phyloP scores from a whole-genome alignment of 805 yeast genomes.

The Yarrowia sp. region DNA sequence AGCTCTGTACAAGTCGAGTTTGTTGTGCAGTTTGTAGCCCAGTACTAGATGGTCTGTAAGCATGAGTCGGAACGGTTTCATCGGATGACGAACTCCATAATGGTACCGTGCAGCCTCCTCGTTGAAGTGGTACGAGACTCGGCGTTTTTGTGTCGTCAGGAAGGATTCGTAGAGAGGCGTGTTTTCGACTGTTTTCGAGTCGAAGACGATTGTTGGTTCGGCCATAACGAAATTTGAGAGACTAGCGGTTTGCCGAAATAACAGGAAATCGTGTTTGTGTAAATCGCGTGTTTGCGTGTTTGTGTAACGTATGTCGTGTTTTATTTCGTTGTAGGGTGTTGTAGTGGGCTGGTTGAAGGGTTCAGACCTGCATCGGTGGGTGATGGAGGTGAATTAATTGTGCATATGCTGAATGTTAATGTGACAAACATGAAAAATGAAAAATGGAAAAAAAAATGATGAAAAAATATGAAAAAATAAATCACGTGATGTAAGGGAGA shows the following conservation, averaged over 20 bases:
- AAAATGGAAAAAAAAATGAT: not conserved
- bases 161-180: slow-evolving; percentile 51
- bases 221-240: slow-evolving; percentile 23
- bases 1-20: slow-evolving; percentile 87
- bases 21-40: slow-evolving; percentile 78
- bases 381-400: slow-evolving; percentile 18
- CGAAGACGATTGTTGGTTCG: slow-evolving; percentile 44
- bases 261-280: not conserved
- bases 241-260: not conserved
- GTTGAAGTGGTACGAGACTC: slow-evolving; percentile 84
- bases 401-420: not conserved
- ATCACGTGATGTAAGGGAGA: not conserved
- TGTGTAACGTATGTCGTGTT: not conserved
- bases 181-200: slow-evolving; percentile 43
- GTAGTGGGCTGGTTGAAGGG: not conserved
- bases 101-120: slow-evolving; percentile 78
- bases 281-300: not conserved
- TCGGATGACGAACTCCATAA: slow-evolving; percentile 94
- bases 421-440: not conserved
- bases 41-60: slow-evolving; percentile 88
- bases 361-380: not conserved
- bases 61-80: slow-evolving; percentile 95
- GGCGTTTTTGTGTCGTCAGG: slow-evolving; percentile 37
- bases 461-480: not conserved
- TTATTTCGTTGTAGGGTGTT: not conserved